Percentiles rank a stretch among this genome's conserved stretches.
Conservation (phyloP, 108 stramenopile genomes). For the Schizochytrium sp. region DNA sequence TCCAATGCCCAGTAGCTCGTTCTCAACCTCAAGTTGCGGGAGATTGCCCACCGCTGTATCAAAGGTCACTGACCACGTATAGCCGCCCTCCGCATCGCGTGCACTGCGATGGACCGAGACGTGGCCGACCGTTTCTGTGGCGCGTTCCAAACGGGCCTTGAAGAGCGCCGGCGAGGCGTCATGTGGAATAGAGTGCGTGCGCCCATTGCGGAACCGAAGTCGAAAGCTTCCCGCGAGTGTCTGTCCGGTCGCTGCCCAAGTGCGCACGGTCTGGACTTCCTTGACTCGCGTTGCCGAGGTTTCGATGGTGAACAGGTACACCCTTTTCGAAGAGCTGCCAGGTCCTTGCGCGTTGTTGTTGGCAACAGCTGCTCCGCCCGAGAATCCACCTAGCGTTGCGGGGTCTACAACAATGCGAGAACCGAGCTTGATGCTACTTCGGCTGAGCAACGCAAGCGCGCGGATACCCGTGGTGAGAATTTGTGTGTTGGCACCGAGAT, state of each 20-base stretch:
- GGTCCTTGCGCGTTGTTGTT: slow-evolving; percentile 37
- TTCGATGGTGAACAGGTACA: slow-evolving; percentile 29
- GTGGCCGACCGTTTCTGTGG: slow-evolving; percentile 17
- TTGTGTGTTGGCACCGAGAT: slow-evolving; percentile 31
- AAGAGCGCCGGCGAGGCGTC: slow-evolving; percentile 24
- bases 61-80: slow-evolving; percentile 45
- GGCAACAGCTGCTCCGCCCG: not conserved
- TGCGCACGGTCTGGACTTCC: slow-evolving; percentile 39
- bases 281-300: slow-evolving; percentile 28
- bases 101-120: not conserved
- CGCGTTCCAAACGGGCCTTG: slow-evolving; percentile 28
- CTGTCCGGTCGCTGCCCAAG: not conserved
- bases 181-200: slow-evolving; percentile 38
- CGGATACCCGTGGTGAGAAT: slow-evolving; percentile 31
- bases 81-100: slow-evolving; percentile 19
- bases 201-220: not conserved
- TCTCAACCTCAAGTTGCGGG: slow-evolving; percentile 23
- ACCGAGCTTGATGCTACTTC: slow-evolving; percentile 27
- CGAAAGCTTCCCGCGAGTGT: slow-evolving; percentile 14
- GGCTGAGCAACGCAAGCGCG: slow-evolving; percentile 34
- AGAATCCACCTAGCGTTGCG: slow-evolving; percentile 29
- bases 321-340: slow-evolving; percentile 30
- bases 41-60: slow-evolving; percentile 34
- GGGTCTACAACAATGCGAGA: slow-evolving; percentile 34
- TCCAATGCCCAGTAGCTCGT: slow-evolving; percentile 46